Conservation (phyloP, 208 protist genomes). For the Naegleria gruberi region DNA sequence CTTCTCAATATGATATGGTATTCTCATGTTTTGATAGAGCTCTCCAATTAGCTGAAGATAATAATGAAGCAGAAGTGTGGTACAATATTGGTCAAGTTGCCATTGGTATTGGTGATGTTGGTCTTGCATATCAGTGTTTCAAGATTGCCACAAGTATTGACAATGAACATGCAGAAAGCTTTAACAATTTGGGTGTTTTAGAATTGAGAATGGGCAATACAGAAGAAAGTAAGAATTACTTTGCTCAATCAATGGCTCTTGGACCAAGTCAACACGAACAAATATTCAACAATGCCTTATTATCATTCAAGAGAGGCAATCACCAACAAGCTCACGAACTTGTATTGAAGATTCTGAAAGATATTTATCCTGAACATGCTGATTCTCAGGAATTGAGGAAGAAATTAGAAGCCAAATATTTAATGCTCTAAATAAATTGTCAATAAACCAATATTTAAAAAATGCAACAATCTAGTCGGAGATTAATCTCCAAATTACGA, state of each 20-base stretch:
- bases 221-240: constrained; percentile 54
- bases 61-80: constrained; percentile 73
- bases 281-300: constrained; percentile 75
- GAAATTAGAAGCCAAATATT: constrained; percentile 40
- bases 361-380: constrained; percentile 65
- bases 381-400: constrained; percentile 57
- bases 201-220: constrained; percentile 49
- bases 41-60: constrained; percentile 56
- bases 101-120: constrained; percentile 74
- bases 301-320: constrained; percentile 59
- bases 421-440: not conserved
- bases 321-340: constrained; percentile 63
- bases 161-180: constrained; percentile 71
- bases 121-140: constrained; percentile 79
- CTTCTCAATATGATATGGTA: constrained; percentile 79
- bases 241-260: constrained; percentile 61
- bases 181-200: constrained; percentile 86
- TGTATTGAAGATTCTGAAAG: constrained; percentile 49
- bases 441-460: too few relatives aligned
- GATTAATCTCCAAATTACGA: too few relatives aligned
- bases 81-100: constrained; percentile 90
- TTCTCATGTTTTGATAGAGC: constrained; percentile 79
- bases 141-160: constrained; percentile 72
- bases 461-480: too few relatives aligned
- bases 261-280: constrained; percentile 69